Evolutionary conservation across 139 green algal genomes (phyloP).

Genomic region (Coelastrella sp.): DNA sequence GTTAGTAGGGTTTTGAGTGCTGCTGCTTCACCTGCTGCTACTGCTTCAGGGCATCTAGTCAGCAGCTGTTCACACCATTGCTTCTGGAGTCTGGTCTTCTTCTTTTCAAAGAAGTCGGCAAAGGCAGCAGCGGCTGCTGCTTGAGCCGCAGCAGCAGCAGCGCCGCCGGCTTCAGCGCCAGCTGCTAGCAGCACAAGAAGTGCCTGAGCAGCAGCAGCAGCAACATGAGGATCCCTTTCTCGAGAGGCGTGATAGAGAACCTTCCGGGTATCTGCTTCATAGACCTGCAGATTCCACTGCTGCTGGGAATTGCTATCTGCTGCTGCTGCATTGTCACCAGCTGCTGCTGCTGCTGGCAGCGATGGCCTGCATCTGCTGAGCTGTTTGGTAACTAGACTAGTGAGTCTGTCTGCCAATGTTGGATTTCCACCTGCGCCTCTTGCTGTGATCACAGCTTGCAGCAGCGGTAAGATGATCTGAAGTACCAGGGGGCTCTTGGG

Average conservation of each 20-base stretch:
- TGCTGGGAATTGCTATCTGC: constrained; percentile 14
- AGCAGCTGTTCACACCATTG: constrained; percentile 54
- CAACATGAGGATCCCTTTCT: constrained; percentile 49
- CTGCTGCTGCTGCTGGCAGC: not conserved
- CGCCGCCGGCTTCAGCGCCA: constrained; percentile 12
- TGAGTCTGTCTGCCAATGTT: constrained; percentile 67
- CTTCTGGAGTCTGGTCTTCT: constrained; percentile 64
- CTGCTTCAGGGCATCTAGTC: constrained; percentile 31
- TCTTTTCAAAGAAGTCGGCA: constrained; percentile 68
- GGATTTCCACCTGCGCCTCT: constrained; percentile 42
- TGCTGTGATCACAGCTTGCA: constrained; percentile 60
- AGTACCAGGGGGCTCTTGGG: constrained; percentile 69
- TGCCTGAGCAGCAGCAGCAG: constrained; percentile 42
- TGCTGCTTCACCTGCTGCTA: not conserved
- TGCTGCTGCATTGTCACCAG: too few relatives aligned
- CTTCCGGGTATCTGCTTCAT: constrained; percentile 38
- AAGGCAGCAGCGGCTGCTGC: constrained; percentile 51
- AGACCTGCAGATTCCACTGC: not conserved
- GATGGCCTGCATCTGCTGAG: constrained; percentile 50
- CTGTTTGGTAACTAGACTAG: constrained; percentile 52
- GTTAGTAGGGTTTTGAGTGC: constrained; percentile 32
- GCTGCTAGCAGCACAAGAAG: constrained; percentile 56
- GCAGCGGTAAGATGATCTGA: constrained; percentile 59
- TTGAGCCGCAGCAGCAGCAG: constrained; percentile 15
- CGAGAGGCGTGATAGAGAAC: constrained; percentile 70